Evolutionary conservation across 2,329 filamentous ascomycete species (phyloP).

Genomic region (Intubia oerlemansii): DNA sequence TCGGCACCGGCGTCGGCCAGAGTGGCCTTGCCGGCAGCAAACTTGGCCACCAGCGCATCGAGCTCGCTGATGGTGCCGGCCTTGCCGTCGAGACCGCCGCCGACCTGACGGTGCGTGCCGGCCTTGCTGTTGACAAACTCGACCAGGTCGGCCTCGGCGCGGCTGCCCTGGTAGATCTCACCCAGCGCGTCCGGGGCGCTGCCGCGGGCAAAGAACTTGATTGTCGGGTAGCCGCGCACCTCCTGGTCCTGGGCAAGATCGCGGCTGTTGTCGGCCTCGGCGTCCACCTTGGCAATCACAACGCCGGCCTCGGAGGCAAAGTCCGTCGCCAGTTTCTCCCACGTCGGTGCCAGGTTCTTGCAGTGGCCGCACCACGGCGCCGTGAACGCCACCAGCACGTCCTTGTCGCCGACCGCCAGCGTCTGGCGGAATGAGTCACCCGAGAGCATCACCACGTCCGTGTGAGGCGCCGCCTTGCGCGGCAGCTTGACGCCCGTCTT

Average conservation of each 20-base stretch:
- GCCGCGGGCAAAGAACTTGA: constrained; percentile 90
- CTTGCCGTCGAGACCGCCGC: constrained; percentile 55
- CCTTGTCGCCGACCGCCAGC: constrained; percentile 68
- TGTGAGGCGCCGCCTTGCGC: constrained; percentile 52
- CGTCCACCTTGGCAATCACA: constrained; percentile 85
- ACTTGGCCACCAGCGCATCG: constrained; percentile 55
- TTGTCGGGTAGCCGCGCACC: constrained; percentile 78
- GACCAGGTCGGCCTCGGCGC: constrained; percentile 56
- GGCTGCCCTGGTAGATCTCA: constrained; percentile 52
- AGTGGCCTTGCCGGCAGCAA: constrained; percentile 35
- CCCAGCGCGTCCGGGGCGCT: constrained; percentile 48
- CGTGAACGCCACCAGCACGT: constrained; percentile 90
- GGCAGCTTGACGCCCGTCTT: constrained; percentile 73
- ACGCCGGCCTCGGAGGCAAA: constrained; percentile 58
- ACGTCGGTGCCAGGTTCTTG: constrained; percentile 78
- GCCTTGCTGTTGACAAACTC: constrained; percentile 73
- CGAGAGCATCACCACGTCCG: constrained; percentile 57
- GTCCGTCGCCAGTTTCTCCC: constrained; percentile 70
- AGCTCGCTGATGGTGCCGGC: constrained; percentile 70
- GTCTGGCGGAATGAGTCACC: constrained; percentile 57
- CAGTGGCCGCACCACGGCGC: constrained; percentile 98
- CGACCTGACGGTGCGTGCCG: constrained; percentile 63
- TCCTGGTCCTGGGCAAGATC: constrained; percentile 53
- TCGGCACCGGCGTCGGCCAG: constrained; percentile 46
- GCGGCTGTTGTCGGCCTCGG: constrained; percentile 68